Conservation (phyloP, 1,139 yeast genomes). For the Saccharomyces hybrid region DNA sequence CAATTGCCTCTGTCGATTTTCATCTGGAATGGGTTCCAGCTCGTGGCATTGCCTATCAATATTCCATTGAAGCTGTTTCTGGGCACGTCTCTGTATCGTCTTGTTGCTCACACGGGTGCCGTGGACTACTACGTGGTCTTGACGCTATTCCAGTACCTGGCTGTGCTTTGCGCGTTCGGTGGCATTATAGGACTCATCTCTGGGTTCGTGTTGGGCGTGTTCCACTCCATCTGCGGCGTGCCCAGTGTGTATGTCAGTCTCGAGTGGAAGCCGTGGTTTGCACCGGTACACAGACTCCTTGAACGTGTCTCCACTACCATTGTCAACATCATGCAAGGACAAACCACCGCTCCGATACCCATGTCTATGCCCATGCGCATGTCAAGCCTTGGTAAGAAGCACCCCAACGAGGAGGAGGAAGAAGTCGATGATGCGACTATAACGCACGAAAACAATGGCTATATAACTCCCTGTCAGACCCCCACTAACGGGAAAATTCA, state of each 20-base stretch:
- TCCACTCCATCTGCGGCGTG: slow-evolving; percentile 1
- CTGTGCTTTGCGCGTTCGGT: slow-evolving; percentile 7
- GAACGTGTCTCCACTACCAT: background rate
- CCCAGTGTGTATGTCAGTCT: slow-evolving; percentile 4
- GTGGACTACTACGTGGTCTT: slow-evolving; percentile 7
- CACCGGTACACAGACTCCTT: background rate
- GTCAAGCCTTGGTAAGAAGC: background rate
- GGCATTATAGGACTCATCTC: background rate
- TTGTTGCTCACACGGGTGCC: slow-evolving; percentile 5
- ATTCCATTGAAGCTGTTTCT: slow-evolving; percentile 5
- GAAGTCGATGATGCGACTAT: background rate
- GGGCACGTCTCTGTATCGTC: slow-evolving; percentile 9
- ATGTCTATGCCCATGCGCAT: background rate
- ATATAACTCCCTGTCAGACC: background rate
- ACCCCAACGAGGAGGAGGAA: background rate
- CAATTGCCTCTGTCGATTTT: slow-evolving; percentile 18
- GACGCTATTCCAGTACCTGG: slow-evolving; percentile 10
- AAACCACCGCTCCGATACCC: background rate
- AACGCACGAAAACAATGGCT: background rate
- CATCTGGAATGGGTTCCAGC: slow-evolving; percentile 12
- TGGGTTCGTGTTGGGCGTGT: slow-evolving; percentile 1
- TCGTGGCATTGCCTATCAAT: slow-evolving; percentile 9
- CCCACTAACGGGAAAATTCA: background rate
- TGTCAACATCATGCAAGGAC: background rate
- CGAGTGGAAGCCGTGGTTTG: background rate